A percentile compares a stretch with the other conserved stretches of the same genome.
phyloP scores from a whole-genome alignment of 768 basidiomycete species.

The Mycena vulgaris region DNA sequence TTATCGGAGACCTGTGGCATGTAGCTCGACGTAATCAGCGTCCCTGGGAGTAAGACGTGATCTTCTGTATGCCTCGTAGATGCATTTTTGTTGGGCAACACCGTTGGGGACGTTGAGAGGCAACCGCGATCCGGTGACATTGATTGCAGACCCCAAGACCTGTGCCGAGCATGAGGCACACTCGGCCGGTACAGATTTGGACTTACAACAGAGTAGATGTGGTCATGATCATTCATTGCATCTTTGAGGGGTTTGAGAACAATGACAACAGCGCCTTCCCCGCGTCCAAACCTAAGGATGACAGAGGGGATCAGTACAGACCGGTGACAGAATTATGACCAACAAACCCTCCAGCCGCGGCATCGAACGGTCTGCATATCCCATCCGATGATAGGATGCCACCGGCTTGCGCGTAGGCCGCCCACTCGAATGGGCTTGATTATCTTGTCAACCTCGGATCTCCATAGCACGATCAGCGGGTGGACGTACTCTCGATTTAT shows the following conservation, averaged over 20 bases:
- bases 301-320: background rate
- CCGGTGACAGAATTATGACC: background rate
- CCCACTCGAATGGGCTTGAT: conserved; percentile 13
- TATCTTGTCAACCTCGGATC: too few species aligned
- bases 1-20: conserved; percentile 12
- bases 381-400: conserved; percentile 27
- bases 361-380: conserved; percentile 36
- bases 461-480: background rate
- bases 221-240: conserved; percentile 49
- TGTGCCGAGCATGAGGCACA: background rate
- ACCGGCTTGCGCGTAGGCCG: conserved; percentile 3
- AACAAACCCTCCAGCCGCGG: conserved; percentile 2
- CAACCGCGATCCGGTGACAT: conserved; percentile 45
- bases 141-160: conserved; percentile 51
- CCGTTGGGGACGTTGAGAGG: conserved; percentile 49
- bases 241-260: conserved; percentile 41
- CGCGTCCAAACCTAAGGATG: conserved; percentile 37
- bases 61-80: conserved; percentile 43
- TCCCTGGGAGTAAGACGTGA: background rate
- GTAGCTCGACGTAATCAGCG: conserved; percentile 24
- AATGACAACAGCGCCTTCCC: conserved; percentile 42
- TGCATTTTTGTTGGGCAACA: conserved; percentile 47
- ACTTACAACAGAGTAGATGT: conserved; percentile 46
- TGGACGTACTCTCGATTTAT: conserved; percentile 37
- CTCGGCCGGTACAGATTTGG: too few species aligned